phyloP scores from a whole-genome alignment of 1,284 basidiomycete species.

The Ceratorhiza oryzae-sativae region DNA sequence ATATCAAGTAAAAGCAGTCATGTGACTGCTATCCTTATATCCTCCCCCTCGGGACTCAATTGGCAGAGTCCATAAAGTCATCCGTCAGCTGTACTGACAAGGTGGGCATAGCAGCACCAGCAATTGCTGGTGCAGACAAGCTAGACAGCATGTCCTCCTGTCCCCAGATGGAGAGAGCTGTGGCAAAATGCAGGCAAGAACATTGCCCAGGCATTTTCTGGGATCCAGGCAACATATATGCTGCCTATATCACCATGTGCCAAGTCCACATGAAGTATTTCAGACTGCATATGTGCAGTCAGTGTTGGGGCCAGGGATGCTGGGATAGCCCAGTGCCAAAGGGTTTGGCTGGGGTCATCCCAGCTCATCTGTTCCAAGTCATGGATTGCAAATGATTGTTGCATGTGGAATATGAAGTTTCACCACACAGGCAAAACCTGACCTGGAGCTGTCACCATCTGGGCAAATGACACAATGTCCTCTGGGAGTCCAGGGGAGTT shows the following conservation, averaged over 20 bases:
- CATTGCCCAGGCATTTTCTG: background rate
- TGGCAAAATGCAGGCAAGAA: background rate
- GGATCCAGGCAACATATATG: background rate
- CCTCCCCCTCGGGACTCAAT: conserved; percentile 10
- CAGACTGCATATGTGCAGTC: background rate
- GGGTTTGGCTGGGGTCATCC: background rate
- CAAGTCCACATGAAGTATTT: background rate
- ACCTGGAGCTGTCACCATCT: background rate
- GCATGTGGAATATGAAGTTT: background rate
- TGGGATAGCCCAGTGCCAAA: background rate
- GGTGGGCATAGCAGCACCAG: background rate
- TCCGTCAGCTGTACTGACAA: background rate
- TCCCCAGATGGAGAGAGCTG: background rate
- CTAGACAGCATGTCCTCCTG: background rate
- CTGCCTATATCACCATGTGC: background rate
- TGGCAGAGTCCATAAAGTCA: background rate
- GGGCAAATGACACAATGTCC: background rate
- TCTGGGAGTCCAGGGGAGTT: background rate
- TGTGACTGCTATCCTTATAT: background rate
- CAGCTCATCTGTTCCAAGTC: background rate
- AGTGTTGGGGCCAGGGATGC: background rate
- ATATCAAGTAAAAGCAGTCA: background rate
- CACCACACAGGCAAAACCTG: background rate
- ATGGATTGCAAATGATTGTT: background rate
- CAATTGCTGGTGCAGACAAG: background rate